Percentiles rank a stretch among this genome's conserved stretches.
Evolutionary conservation across 2,329 filamentous ascomycete genomes (phyloP).

Genomic region (Penicillium sp.): DNA sequence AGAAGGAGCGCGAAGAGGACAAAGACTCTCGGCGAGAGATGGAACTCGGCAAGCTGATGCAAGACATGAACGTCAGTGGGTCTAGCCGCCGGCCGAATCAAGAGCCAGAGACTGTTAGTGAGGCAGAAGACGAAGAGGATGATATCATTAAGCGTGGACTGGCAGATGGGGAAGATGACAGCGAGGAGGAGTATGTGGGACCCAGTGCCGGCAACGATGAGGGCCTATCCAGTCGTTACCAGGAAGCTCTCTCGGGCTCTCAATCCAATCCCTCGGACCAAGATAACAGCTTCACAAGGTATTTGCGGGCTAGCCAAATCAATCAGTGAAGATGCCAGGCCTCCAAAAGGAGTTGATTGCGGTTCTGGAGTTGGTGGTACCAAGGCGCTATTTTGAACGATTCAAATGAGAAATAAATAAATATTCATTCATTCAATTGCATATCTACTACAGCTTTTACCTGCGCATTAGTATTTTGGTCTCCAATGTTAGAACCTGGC

Average conservation of each 20-base stretch:
- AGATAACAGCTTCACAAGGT: constrained; percentile 55
- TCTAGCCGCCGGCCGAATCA: constrained; percentile 28
- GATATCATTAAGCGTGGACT: constrained; percentile 41
- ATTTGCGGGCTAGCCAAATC: constrained; percentile 43
- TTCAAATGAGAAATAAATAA: not conserved
- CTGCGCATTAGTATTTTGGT: constrained; percentile 2
- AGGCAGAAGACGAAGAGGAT: constrained; percentile 53
- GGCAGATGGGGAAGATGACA: constrained; percentile 52
- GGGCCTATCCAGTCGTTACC: constrained; percentile 73
- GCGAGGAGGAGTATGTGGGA: constrained; percentile 56
- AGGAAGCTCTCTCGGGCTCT: constrained; percentile 67
- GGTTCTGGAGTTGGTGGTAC: constrained; percentile 5
- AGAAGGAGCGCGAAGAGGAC: constrained; percentile 71
- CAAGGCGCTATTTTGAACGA: not conserved
- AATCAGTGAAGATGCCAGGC: constrained; percentile 22
- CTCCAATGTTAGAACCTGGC: not conserved
- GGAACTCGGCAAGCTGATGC: constrained; percentile 91
- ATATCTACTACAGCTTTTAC: constrained; percentile 1
- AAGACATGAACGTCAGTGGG: constrained; percentile 72
- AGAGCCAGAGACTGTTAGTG: constrained; percentile 48
- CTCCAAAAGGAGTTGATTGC: not conserved
- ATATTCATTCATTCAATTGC: not conserved
- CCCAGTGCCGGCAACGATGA: constrained; percentile 62
- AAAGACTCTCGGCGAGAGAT: constrained; percentile 72
- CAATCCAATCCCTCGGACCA: constrained; percentile 41